Percentiles rank a stretch among this genome's conserved stretches.
Evolutionary conservation across 2,329 filamentous ascomycete genomes (phyloP).

Genomic region (Aureobasidium sp.): DNA sequence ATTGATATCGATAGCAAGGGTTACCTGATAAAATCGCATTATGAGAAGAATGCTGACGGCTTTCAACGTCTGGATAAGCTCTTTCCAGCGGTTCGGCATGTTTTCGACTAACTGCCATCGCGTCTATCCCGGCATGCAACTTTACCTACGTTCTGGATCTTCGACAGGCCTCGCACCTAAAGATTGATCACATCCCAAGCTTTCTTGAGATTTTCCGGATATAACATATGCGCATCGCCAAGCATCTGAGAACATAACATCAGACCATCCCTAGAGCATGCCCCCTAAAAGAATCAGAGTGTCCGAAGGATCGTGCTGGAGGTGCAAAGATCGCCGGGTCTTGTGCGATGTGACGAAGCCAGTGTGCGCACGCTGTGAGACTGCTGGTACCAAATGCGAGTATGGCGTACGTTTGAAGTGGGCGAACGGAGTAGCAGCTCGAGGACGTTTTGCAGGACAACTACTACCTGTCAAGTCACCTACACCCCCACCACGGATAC

Average conservation of each 20-base stretch:
- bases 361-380: background rate
- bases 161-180: background rate
- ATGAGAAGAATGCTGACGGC: background rate
- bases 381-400: background rate
- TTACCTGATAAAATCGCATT: background rate
- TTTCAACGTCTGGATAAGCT: background rate
- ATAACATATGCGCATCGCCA: background rate
- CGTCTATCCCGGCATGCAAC: background rate
- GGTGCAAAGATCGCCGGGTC: background rate
- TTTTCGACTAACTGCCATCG: background rate
- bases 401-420: background rate
- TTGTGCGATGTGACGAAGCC: background rate
- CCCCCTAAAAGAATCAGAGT: background rate
- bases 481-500: background rate
- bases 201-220: background rate
- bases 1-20: background rate
- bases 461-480: background rate
- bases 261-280: background rate
- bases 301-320: background rate
- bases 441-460: constrained; percentile 1
- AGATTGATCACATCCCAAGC: background rate
- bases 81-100: background rate
- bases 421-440: background rate
- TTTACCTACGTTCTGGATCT: background rate
- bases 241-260: background rate